Evolutionary conservation across 164 flowering plant genomes (phyloP).

Genomic region (Piper longum): DNA sequence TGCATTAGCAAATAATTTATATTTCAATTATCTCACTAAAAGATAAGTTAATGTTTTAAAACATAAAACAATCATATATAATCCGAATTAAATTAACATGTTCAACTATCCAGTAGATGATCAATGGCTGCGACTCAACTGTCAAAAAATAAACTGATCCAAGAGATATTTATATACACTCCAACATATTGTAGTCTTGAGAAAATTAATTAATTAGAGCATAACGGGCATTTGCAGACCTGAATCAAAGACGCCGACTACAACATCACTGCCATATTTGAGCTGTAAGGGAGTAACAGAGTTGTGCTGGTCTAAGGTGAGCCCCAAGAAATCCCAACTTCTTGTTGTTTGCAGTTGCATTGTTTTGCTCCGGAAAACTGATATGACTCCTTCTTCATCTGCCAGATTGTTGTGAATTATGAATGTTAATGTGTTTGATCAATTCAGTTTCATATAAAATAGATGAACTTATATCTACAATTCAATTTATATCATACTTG

Average conservation of each 20-base stretch:
- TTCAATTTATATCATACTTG: constrained; percentile 22
- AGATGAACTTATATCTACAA: too few species aligned
- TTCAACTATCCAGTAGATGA: too few species aligned
- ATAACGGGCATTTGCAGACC: constrained; percentile 5
- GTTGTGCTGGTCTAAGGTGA: constrained; percentile 18
- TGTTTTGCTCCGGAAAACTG: constrained; percentile 41
- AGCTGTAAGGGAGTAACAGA: constrained; percentile 26
- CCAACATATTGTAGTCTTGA: too few species aligned
- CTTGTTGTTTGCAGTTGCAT: constrained; percentile 52
- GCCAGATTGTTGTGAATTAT: constrained; percentile 10
- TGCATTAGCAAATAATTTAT: too few species aligned
- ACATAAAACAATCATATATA: too few species aligned
- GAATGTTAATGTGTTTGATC: constrained; percentile 31
- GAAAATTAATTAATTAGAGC: not conserved
- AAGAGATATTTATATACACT: too few species aligned
- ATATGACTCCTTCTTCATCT: constrained; percentile 48
- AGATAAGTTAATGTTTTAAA: too few species aligned
- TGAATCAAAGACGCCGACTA: constrained; percentile 41
- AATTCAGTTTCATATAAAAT: not conserved
- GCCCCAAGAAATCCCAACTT: constrained; percentile 80
- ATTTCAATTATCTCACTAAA: too few species aligned
- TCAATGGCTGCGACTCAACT: too few species aligned
- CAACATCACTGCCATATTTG: constrained; percentile 26
- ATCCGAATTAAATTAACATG: too few species aligned
- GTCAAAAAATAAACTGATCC: too few species aligned